Evolutionary conservation across 306 rosid species (phyloP).

Genomic region (Prunus armeniaca): DNA sequence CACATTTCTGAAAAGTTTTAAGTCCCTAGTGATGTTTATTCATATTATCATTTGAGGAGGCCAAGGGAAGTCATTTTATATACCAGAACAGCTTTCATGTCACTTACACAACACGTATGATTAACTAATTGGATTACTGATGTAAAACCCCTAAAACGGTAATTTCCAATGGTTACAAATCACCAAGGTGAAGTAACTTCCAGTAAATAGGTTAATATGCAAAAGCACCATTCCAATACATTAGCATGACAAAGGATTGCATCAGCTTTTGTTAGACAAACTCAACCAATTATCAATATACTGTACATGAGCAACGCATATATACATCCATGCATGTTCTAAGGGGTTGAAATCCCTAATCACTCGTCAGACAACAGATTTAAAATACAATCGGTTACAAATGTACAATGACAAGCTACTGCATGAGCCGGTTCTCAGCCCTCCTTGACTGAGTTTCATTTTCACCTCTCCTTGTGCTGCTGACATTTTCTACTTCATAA

Average conservation of each 20-base stretch:
- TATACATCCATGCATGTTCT: background rate
- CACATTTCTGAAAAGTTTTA: too few relatives aligned
- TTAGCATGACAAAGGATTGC: background rate
- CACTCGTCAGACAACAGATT: background rate
- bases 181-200: background rate
- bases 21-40: background rate
- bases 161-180: too few relatives aligned
- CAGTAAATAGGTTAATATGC: background rate
- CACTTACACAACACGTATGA: too few relatives aligned
- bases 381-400: background rate
- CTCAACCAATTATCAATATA: background rate
- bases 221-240: too few relatives aligned
- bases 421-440: background rate
- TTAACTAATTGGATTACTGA: too few relatives aligned
- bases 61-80: too few relatives aligned
- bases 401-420: background rate
- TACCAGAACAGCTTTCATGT: too few relatives aligned
- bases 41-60: too few relatives aligned
- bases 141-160: too few relatives aligned
- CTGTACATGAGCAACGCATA: background rate
- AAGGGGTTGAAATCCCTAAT: background rate
- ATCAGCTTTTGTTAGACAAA: background rate
- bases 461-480: slow-evolving; percentile 1
- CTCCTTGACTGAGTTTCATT: background rate
- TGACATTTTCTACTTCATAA: background rate